phyloP scores from a whole-genome alignment of 2,329 filamentous ascomycete species.

The Colletotrichum lini region DNA sequence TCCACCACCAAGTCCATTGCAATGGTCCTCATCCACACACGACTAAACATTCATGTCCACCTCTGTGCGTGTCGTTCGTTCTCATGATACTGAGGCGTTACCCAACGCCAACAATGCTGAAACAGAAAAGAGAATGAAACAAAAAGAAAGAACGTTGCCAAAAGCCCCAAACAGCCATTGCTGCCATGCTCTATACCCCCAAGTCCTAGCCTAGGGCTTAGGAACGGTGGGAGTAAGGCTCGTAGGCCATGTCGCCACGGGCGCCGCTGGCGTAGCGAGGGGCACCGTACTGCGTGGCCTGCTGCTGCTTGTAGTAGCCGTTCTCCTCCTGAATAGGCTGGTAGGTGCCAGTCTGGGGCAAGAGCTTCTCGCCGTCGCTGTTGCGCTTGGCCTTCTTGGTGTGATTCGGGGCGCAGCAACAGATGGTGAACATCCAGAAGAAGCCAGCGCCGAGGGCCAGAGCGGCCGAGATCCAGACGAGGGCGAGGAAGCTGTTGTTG shows the following conservation, averaged over 20 bases:
- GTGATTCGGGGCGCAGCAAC: constrained; percentile 81
- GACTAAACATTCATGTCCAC: constrained; percentile 34
- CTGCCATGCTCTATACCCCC: not conserved
- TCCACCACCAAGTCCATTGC: constrained; percentile 12
- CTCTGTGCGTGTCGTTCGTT: constrained; percentile 32
- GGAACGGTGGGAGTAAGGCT: constrained; percentile 73
- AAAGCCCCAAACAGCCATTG: constrained; percentile 15
- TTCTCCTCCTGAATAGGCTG: constrained; percentile 61
- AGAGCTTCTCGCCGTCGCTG: constrained; percentile 66
- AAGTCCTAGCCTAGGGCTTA: constrained; percentile 50
- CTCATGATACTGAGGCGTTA: constrained; percentile 32
- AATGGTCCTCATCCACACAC: not conserved
- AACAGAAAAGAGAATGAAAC: not conserved
- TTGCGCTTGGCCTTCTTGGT: constrained; percentile 50
- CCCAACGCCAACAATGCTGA: constrained; percentile 41
- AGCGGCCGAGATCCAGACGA: constrained; percentile 84
- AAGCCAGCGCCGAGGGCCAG: constrained; percentile 82
- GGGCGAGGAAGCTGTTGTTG: constrained; percentile 78
- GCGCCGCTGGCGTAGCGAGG: constrained; percentile 58
- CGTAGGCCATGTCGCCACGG: constrained; percentile 70
- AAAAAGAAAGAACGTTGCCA: constrained; percentile 13
- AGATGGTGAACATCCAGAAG: constrained; percentile 94
- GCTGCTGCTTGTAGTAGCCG: constrained; percentile 57
- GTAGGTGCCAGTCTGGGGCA: constrained; percentile 58
- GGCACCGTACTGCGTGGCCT: constrained; percentile 52